Percentiles rank a stretch among this genome's conserved stretches.
Conservation (phyloP, 345 rosid species). For the rapeseed (Brassica napus) region Da-Ae NC_063446.1:8625501-8626000, state of each 20-base stretch:
- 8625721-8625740: not conserved
- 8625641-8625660: too few species aligned
- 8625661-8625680: not conserved
- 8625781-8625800: constrained; percentile 28
- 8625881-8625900: constrained; percentile 50
- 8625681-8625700: not conserved
- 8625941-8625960: constrained; percentile 88
- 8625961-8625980: constrained; percentile 81
- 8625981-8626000: constrained; percentile 76
- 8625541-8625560: not conserved
- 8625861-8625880: constrained; percentile 56
- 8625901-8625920: constrained; percentile 47
- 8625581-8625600: not conserved
- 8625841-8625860: constrained; percentile 46
- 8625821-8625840: constrained; percentile 70
- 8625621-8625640: not conserved
- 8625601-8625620: not conserved
- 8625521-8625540: not conserved
- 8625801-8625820: constrained; percentile 63
- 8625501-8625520: constrained; percentile 7
- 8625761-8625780: constrained; percentile 31
- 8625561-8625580: constrained; percentile 16
- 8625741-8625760: not conserved
- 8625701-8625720: not conserved
- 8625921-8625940: constrained; percentile 86